Base-by-base conservation (phyloP, 2,329 filamentous ascomycete genomes). In the Aspergillus luchuensis region DNA sequence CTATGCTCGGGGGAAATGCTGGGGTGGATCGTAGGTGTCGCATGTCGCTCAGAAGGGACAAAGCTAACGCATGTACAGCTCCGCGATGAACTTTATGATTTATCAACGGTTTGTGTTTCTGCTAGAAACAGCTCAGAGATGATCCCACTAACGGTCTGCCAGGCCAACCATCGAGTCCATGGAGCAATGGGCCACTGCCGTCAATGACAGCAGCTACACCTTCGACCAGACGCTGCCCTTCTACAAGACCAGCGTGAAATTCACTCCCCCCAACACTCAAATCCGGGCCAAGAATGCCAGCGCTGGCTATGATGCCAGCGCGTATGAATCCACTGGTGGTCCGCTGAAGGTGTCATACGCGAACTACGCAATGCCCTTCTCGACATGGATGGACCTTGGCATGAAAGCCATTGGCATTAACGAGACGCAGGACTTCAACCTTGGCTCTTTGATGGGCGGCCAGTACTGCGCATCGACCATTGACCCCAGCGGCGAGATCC, bases 341-440 rank as follows among this genome's bases (percentile, higher is more conserved):
- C 77, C 79, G 0, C 59, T 81, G 1, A 67, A 78, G 41, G 74
- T 82, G 2, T 76, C 78, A 0, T 82, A 75, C 58, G 58, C 75
- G 4, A 79, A 80, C 53, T 81, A 72, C 47, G 76, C 72, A 4
- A 69, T 74, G 60, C 67, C 77, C 0, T 78, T 78, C 28, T 72
- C 73, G 6, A 77, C 73, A 11, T 81, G 76, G 76, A 74, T 73
- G 66, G 68, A 65, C 11, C 64, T 67, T 8, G 79, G 73, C 1
- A 70, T 83, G 57, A 63, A 77, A 19, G 72, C 73, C 1, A 74
- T 82, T 11, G 81, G 81, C 0, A 67, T 84, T 21, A 62, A 69
- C 1, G 69, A 68, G 4, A 59, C 69, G 1, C 28, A 69, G 3
- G 80, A 76, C 15, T 80, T 81, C 63, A 77, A 78, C 60, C 72